These are phyloP conservation scores for Fusarium concolor DNA, from an alignment of 2,329 filamentous ascomycete species.

Conservation along the genomic window DNA sequence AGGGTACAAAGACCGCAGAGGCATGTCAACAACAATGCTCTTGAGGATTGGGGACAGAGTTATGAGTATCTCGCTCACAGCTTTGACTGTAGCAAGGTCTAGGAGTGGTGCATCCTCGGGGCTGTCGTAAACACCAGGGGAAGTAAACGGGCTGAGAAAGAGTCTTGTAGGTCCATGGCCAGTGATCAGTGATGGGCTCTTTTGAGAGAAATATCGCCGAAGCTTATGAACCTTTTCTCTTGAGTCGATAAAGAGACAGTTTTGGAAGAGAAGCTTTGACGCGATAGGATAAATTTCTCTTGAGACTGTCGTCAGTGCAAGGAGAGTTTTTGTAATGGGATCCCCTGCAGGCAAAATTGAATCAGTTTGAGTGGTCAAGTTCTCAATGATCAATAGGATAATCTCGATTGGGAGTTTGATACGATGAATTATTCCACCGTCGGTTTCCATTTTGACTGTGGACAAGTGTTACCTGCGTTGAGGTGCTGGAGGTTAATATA, in stretches of 20 bases:
- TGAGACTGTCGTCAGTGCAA: conserved; percentile 24
- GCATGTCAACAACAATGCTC: conserved; percentile 38
- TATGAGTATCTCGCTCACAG: conserved; percentile 10
- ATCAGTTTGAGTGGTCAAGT: not conserved
- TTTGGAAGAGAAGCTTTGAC: conserved; percentile 13
- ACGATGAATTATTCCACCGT: fast-evolving
- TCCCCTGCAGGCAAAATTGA: conserved; percentile 18
- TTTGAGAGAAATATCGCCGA: not conserved
- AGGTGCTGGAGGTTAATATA: no score
- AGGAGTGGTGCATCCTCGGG: not conserved
- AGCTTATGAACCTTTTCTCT: not conserved
- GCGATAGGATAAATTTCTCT: conserved; percentile 2
- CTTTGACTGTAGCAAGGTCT: not conserved
- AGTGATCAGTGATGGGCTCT: not conserved
- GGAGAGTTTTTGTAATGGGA: conserved; percentile 7
- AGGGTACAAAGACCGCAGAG: conserved; percentile 21
- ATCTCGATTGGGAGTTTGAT: conserved; percentile 12
- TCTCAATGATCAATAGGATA: conserved; percentile 25
- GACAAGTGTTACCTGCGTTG: no score
- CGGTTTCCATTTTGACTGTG: not conserved
- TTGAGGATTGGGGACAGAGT: conserved; percentile 26
- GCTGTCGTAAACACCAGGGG: fast-evolving
- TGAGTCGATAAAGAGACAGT: conserved; percentile 28
- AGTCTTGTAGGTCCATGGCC: not conserved
- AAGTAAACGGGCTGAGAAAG: conserved; percentile 7